phyloP scores from a whole-genome alignment of 2,329 filamentous ascomycete genomes.

The Pyrenophora seminiperda region DNA sequence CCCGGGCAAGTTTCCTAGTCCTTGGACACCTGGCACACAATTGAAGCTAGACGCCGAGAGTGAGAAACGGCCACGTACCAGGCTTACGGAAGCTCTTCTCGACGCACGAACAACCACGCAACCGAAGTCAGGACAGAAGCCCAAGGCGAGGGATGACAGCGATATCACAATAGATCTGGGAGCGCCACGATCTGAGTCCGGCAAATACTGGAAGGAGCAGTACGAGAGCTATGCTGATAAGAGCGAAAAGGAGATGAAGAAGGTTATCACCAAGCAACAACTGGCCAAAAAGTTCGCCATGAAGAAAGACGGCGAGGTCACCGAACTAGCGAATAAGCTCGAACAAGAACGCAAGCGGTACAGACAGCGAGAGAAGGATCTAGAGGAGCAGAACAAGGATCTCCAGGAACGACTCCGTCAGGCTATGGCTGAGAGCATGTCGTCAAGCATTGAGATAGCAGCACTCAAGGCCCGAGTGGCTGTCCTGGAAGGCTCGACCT shows the following conservation, averaged over 20 bases:
- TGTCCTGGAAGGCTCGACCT: slow-evolving; percentile 32
- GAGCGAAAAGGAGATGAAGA: slow-evolving; percentile 74
- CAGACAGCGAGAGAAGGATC: slow-evolving; percentile 66
- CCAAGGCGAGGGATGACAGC: slow-evolving; percentile 54
- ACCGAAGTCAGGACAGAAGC: slow-evolving; percentile 35
- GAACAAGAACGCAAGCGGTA: slow-evolving; percentile 71
- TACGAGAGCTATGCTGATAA: slow-evolving; percentile 75
- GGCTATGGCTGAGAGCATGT: slow-evolving; percentile 41
- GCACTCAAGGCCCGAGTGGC: slow-evolving; percentile 42
- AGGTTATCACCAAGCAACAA: slow-evolving; percentile 78
- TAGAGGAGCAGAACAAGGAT: slow-evolving; percentile 63
- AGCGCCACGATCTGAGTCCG: slow-evolving; percentile 75
- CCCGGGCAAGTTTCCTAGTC: slow-evolving; percentile 57
- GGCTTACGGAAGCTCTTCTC: slow-evolving; percentile 53
- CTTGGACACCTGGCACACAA: slow-evolving; percentile 53
- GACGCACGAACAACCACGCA: slow-evolving; percentile 51
- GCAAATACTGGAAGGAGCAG: slow-evolving; percentile 79
- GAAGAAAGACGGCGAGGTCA: slow-evolving; percentile 75
- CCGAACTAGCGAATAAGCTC: slow-evolving; percentile 68
- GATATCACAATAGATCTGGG: slow-evolving; percentile 74
- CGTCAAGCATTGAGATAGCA: slow-evolving; percentile 41
- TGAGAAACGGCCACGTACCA: slow-evolving; percentile 46
- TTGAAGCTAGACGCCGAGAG: slow-evolving; percentile 33
- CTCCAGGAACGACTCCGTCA: slow-evolving; percentile 46
- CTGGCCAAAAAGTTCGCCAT: slow-evolving; percentile 78